Evolutionary conservation across 208 protist species (phyloP), one percentile per base, ranked within the genome.

Genomic region (Endotrypanum monterogeii): DNA sequence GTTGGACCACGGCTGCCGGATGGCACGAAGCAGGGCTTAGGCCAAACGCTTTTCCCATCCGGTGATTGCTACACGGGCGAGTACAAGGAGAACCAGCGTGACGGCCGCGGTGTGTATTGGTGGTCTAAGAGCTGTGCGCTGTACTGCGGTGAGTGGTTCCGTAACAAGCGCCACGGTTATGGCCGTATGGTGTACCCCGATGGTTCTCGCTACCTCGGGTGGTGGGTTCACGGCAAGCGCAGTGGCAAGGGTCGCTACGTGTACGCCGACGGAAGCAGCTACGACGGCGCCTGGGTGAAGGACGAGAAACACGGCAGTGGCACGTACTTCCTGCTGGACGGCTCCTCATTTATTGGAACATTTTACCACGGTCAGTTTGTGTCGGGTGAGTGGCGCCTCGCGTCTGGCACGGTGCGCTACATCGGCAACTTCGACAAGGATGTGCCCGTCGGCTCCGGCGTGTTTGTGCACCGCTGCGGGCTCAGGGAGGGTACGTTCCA

Each of bases 181-280:
- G 94, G 94, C n/a, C 87, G 90, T 52, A 96, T 96, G 79, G 81
- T 92, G 3, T 95, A 98, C 84, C 88, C 92, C 0, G 92, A 95
- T 75, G 90, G 92, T 48, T 91, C 86, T 16, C 85, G 83, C 71
- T 98, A 96, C 83, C 80, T 90, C 18, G 94, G 94, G 9, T 35
- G 46, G 9, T 98, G 94, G 94, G 63, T 74, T 30, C 80, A 85
- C 54, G 88, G 95, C 73, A 71, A 69, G 69, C 91, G 94, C 60
- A 84, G 82, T 67, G 93, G 93, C 35, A 70, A 73, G 23, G 93
- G 93, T 28, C 91, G 83, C 63, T 97, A 95, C 77, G 82, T 87
- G 20, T 95, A 96, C 81, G 73, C 84, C n/a, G 88, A 94, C 70
- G 93, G 91, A 50, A 95, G 91, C 81, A 92, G 79, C 80, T 97